Evolutionary conservation across 768 basidiomycete species (phyloP).

Genomic region (Boletus rufocinnamomeus): DNA sequence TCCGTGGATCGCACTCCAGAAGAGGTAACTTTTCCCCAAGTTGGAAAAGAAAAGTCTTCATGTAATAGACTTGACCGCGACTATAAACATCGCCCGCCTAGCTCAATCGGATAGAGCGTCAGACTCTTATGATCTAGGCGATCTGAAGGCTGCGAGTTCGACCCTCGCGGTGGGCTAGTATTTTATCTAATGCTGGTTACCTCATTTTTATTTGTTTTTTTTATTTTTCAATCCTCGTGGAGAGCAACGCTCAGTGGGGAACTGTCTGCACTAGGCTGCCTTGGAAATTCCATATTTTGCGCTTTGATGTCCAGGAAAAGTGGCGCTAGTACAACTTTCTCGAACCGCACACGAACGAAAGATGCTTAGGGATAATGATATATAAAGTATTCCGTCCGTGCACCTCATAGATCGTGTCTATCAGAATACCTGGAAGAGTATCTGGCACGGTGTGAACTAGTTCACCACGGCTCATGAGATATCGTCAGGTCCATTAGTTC

Average conservation of each 20-base stretch:
- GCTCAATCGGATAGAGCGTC: slow-evolving; percentile 71
- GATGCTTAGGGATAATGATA: slow-evolving; percentile 24
- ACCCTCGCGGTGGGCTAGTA: slow-evolving; percentile 62
- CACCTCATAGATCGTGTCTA: slow-evolving; percentile 10
- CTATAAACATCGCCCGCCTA: slow-evolving; percentile 46
- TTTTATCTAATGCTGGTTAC: slow-evolving; percentile 11
- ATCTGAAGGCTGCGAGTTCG: slow-evolving; percentile 67
- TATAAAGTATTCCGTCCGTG: slow-evolving; percentile 23
- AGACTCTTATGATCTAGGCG: slow-evolving; percentile 54
- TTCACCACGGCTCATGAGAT: slow-evolving; percentile 8
- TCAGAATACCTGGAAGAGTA: slow-evolving; percentile 1
- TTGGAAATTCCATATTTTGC: background rate
- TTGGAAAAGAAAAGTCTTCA: background rate
- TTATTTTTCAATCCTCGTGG: background rate
- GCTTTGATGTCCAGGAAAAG: background rate
- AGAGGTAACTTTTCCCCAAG: background rate
- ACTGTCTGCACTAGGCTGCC: background rate
- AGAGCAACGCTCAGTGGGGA: background rate
- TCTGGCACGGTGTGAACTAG: slow-evolving; percentile 8
- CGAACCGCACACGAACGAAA: background rate
- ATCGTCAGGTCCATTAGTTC: slow-evolving; percentile 21
- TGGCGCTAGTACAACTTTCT: background rate
- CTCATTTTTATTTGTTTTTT: background rate
- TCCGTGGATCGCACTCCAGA: background rate
- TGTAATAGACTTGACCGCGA: too few relatives aligned